Conservation (phyloP, 208 protist genomes). For the Leishmania tarentolae region DNA sequence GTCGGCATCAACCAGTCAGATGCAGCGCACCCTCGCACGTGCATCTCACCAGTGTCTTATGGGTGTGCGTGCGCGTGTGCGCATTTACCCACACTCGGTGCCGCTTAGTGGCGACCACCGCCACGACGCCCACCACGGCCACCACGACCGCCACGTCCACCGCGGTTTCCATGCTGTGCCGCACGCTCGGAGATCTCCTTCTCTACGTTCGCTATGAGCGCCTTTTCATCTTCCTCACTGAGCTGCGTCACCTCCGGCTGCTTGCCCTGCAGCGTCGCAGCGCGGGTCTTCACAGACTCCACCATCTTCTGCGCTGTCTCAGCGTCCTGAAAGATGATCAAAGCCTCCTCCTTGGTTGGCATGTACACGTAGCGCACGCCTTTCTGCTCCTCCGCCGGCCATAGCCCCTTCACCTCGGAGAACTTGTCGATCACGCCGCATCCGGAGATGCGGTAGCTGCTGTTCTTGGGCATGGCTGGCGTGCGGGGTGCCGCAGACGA, state of each 20-base stretch:
- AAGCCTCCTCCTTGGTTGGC: constrained; percentile 59
- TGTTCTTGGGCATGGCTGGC: constrained; percentile 78
- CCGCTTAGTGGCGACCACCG: constrained; percentile 18
- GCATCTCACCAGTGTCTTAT: constrained; percentile 1
- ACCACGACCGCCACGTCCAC: constrained; percentile 45
- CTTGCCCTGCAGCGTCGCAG: constrained; percentile 79
- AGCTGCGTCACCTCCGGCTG: constrained; percentile 72
- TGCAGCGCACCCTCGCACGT: background rate
- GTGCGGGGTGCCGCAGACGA: constrained; percentile 35
- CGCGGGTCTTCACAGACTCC: constrained; percentile 60
- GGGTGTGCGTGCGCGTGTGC: background rate
- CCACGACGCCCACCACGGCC: constrained; percentile 48
- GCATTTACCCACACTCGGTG: background rate
- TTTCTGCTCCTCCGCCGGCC: constrained; percentile 83
- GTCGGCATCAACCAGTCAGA: background rate
- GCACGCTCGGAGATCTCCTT: constrained; percentile 85
- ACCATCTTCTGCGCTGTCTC: constrained; percentile 81
- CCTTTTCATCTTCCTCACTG: constrained; percentile 63
- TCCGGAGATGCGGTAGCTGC: constrained; percentile 76
- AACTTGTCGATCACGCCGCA: constrained; percentile 73
- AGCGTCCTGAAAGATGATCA: constrained; percentile 87
- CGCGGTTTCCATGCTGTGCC: constrained; percentile 42
- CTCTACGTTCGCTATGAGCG: constrained; percentile 74
- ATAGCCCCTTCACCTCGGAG: constrained; percentile 78
- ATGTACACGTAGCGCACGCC: constrained; percentile 88